phyloP scores from a whole-genome alignment of 2,329 filamentous ascomycete genomes.

The Podosphaera aphanis region DNA sequence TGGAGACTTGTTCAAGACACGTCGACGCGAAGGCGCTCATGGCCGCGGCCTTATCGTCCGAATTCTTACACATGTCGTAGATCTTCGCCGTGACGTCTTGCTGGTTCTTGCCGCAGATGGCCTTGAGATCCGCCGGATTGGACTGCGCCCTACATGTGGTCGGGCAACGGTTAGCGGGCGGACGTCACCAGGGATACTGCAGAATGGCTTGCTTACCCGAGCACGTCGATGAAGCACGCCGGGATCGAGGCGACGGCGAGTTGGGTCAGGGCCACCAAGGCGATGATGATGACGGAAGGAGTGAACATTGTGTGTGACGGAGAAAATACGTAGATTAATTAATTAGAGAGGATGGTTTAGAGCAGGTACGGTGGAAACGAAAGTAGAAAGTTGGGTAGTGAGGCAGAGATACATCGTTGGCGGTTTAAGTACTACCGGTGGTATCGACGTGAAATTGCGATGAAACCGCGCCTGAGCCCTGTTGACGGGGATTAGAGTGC shows the following conservation, averaged over 20 bases:
- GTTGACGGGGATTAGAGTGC: not conserved
- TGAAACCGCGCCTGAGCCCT: conserved; percentile 1
- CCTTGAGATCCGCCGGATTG: conserved; percentile 7
- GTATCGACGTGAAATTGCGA: not conserved
- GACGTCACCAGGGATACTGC: too few species aligned
- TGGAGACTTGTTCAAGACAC: conserved; percentile 5
- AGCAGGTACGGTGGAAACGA: conserved; percentile 1
- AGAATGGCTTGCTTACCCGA: conserved; percentile 6
- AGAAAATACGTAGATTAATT: conserved; percentile 3
- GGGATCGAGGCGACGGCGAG: conserved; percentile 10
- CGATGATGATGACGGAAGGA: conserved; percentile 4
- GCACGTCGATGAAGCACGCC: conserved; percentile 12
- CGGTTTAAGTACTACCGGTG: conserved; percentile 4
- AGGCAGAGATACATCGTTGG: conserved; percentile 7
- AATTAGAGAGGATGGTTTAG: not conserved
- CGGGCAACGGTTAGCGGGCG: not conserved
- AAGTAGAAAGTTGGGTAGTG: conserved; percentile 6
- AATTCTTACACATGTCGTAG: conserved; percentile 5
- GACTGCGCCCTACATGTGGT: conserved; percentile 4
- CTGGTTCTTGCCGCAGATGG: conserved; percentile 6
- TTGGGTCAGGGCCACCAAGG: conserved; percentile 6
- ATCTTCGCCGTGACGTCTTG: conserved; percentile 5
- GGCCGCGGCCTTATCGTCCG: conserved; percentile 4
- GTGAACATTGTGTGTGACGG: not conserved
- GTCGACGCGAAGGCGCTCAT: conserved; percentile 7